Conservation (phyloP, 208 protist genomes). For the Phytomonas sp. region DNA sequence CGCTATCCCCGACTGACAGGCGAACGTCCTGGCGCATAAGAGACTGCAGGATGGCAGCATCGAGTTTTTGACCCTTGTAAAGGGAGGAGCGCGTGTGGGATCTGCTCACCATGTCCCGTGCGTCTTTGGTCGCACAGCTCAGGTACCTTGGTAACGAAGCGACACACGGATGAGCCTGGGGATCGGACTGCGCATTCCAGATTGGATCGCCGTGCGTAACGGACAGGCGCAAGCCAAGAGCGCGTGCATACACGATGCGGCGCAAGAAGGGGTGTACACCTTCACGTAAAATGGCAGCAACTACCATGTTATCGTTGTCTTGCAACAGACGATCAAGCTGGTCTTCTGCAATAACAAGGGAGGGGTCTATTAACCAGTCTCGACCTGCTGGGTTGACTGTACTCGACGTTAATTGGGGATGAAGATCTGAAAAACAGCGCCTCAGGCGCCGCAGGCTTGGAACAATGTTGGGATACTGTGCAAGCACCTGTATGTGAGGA, state of each 20-base stretch:
- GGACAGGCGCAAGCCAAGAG: slow-evolving; percentile 45
- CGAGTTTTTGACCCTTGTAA: slow-evolving; percentile 14
- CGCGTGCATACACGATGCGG: slow-evolving; percentile 74
- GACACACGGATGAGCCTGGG: slow-evolving; percentile 24
- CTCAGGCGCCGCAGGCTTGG: slow-evolving; percentile 45
- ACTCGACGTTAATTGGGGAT: slow-evolving; percentile 18
- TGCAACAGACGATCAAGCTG: slow-evolving; percentile 53
- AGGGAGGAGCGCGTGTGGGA: slow-evolving; percentile 50
- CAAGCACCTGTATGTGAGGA: slow-evolving; percentile 45
- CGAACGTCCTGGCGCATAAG: slow-evolving; percentile 40
- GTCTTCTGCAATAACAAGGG: slow-evolving; percentile 36
- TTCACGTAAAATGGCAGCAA: slow-evolving; percentile 36
- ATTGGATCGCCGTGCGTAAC: slow-evolving; percentile 59
- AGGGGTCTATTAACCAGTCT: slow-evolving; percentile 24
- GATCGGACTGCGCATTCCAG: slow-evolving; percentile 26
- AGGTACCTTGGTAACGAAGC: slow-evolving; percentile 28
- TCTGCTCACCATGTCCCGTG: slow-evolving; percentile 50
- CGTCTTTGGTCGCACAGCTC: slow-evolving; percentile 42
- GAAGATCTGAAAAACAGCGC: slow-evolving; percentile 40
- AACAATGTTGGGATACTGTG: slow-evolving; percentile 31
- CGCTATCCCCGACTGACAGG: slow-evolving; percentile 58
- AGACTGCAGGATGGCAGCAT: slow-evolving; percentile 52
- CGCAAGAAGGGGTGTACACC: slow-evolving; percentile 62
- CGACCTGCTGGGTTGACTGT: slow-evolving; percentile 9
- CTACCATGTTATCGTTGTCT: slow-evolving; percentile 24